Conservation (phyloP, 495 filamentous ascomycete species). For the Viridothelium virens region DNA sequence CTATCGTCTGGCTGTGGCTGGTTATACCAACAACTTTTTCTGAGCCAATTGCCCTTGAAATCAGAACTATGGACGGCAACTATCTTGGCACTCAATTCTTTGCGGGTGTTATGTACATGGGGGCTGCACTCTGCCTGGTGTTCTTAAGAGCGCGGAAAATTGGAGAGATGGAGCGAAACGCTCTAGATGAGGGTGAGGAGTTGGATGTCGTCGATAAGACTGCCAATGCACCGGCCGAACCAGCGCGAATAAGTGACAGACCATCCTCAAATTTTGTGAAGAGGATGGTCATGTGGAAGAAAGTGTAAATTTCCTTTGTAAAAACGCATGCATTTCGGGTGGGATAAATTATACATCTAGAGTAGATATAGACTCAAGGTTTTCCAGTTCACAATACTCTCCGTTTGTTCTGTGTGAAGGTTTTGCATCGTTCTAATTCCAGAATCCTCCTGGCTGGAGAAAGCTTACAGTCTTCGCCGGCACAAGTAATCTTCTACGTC, state of each 20-base stretch:
- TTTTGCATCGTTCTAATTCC: too few species aligned
- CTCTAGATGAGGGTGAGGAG: slow-evolving; percentile 1
- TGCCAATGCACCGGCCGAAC: not conserved
- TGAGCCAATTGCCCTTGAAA: slow-evolving; percentile 65
- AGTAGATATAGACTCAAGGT: too few species aligned
- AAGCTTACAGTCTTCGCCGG: too few species aligned
- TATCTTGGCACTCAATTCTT: slow-evolving; percentile 62
- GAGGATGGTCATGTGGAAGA: slow-evolving; percentile 24
- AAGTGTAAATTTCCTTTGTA: slow-evolving; percentile 15
- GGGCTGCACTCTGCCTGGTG: slow-evolving; percentile 48
- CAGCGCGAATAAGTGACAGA: not conserved
- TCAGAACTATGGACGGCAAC: slow-evolving; percentile 43
- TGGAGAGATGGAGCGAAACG: slow-evolving; percentile 40
- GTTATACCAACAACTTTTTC: slow-evolving; percentile 66
- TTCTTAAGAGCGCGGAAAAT: slow-evolving; percentile 55
- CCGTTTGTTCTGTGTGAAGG: too few species aligned
- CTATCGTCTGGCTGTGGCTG: slow-evolving; percentile 68
- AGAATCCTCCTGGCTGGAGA: too few species aligned
- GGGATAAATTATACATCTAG: too few species aligned
- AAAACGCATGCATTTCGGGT: too few species aligned
- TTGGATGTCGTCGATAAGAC: slow-evolving; percentile 9
- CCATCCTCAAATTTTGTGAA: slow-evolving; percentile 20
- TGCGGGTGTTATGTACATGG: slow-evolving; percentile 58
- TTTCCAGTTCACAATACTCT: too few species aligned
- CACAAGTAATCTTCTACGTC: too few species aligned